Evolutionary conservation across 2,329 filamentous ascomycete genomes (phyloP), one percentile per base, ranked within the genome.

Genomic region (Calonectria pauciramosa): DNA sequence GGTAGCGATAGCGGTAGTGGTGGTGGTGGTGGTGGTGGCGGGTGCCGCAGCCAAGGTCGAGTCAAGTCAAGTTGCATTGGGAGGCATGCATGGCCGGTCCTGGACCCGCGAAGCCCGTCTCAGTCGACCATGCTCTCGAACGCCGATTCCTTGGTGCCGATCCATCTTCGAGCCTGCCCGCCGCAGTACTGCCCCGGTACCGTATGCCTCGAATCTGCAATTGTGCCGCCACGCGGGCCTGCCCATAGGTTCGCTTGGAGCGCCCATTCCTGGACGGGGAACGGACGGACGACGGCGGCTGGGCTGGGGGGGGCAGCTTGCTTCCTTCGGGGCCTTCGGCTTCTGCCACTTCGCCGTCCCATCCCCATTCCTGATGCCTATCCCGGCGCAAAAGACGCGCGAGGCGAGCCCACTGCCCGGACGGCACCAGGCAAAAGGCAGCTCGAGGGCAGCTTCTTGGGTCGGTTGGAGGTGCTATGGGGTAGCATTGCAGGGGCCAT

Each of bases 201-300:
- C 23, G 56, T 63, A 36, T 63, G 41, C 56, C 41, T 44, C 41
- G 18, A 44, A 44, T 44, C 41, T 44, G n/a, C 44, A 47, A 47
- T 47, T 47, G 44, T 47, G 44, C 44, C 44, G n/a, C 44, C 23
- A 54, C 49, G 60, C 54, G 49, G 66, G 63, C 71, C 6, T 41
- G 32, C 54, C 78, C 60, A 80, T 80, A 80, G 79, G 79, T 72
- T 79, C 79, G 79, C 78, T 78, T 81, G 44, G 72, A 41, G 16
- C 32, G 18, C 11, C 8, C 38, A 41, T 70, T 41, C 60, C 36
- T 41, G 23, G 41, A 69, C 73, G 73, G 79, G 44, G 11, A 8
- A n/a, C 44, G n/a, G 44, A 44, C n/a, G 20, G 9, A 47, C 20
- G 8, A 8, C 41, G n/a, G 44, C 44, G n/a, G 44, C 44, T 20